A percentile compares a stretch with the other conserved stretches of the same genome.
These are phyloP conservation scores for Geotrichum europaeum DNA, from an alignment of 1,139 yeast species.

Conservation along the genomic window DNA sequence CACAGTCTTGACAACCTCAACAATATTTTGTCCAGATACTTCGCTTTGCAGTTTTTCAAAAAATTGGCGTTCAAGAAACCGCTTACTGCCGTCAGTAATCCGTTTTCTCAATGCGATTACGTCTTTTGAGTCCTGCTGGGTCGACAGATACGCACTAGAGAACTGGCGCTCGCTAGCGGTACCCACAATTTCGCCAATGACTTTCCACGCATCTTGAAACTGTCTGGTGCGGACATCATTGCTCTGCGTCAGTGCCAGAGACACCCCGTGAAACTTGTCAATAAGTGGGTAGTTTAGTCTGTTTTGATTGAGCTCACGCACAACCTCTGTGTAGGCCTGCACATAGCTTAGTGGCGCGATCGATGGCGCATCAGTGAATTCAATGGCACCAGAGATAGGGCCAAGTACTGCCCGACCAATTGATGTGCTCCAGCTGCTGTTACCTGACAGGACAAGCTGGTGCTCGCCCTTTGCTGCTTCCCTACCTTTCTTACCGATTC, in stretches of 20 bases:
- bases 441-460: conserved; percentile 4
- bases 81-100: conserved; percentile 52
- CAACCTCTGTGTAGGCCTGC: conserved; percentile 32
- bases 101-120: conserved; percentile 41
- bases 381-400: conserved; percentile 30
- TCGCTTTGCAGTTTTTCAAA: conserved; percentile 65
- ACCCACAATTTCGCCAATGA: conserved; percentile 29
- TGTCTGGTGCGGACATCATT: conserved; percentile 35
- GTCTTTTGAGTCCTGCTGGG: conserved; percentile 22
- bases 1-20: conserved; percentile 65
- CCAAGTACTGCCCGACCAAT: conserved; percentile 37
- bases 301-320: conserved; percentile 59
- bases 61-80: conserved; percentile 70
- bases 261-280: conserved; percentile 48
- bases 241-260: conserved; percentile 26
- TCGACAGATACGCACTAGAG: conserved; percentile 33
- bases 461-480: conserved; percentile 7
- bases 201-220: conserved; percentile 36
- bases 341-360: conserved; percentile 3
- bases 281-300: conserved; percentile 47
- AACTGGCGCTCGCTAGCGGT: conserved; percentile 45
- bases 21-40: conserved; percentile 56
- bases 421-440: conserved; percentile 31
- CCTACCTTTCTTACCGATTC: conserved; percentile 34
- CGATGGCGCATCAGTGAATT: conserved; percentile 27